These are phyloP conservation scores for Penicillium polonicum DNA, from an alignment of 2,329 filamentous ascomycete genomes.

Conservation along the genomic window DNA sequence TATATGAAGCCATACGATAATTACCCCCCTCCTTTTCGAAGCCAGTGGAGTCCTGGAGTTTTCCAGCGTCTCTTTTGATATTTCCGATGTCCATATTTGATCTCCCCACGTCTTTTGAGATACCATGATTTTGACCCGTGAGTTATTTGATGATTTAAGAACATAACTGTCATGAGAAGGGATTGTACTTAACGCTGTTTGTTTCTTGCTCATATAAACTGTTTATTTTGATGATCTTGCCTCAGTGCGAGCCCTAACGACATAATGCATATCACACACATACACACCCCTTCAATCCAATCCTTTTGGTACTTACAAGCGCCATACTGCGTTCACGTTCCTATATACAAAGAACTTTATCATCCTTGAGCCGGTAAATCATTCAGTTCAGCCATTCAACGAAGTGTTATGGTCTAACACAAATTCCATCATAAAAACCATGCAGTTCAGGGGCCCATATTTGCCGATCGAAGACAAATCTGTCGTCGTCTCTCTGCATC, in stretches of 20 bases:
- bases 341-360: background rate
- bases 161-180: conserved; percentile 24
- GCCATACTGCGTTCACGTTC: background rate
- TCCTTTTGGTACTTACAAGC: background rate
- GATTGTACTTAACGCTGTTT: conserved; percentile 14
- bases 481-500: conserved; percentile 73
- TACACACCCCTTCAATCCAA: background rate
- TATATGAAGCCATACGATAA: conserved; percentile 10
- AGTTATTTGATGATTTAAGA: conserved; percentile 25
- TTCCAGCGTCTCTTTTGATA: conserved; percentile 7
- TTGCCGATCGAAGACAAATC: conserved; percentile 32
- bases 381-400: background rate
- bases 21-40: background rate
- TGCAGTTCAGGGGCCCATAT: conserved; percentile 12
- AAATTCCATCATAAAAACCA: background rate
- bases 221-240: background rate
- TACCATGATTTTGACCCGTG: conserved; percentile 25
- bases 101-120: conserved; percentile 23
- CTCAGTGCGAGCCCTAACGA: background rate
- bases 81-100: conserved; percentile 25
- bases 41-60: background rate
- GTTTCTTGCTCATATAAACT: conserved; percentile 7
- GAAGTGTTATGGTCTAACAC: background rate
- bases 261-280: background rate
- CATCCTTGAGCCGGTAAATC: background rate